Evolutionary conservation across 2,329 filamentous ascomycete species (phyloP).

Genomic region (Teratosphaeria gauchensis): DNA sequence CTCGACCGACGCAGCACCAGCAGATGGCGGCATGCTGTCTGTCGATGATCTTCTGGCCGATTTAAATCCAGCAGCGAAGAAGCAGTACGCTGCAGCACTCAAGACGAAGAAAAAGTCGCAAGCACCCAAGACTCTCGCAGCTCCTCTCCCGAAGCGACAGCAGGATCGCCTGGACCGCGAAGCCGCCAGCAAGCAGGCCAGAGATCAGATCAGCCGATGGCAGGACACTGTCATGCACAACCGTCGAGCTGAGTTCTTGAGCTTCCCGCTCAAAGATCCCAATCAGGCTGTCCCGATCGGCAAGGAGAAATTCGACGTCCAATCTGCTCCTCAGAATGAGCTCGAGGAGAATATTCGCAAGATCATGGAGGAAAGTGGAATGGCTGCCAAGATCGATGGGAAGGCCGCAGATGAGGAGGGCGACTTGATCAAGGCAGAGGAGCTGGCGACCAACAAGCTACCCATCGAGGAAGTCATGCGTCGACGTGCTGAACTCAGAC

Average conservation of each 20-base stretch:
- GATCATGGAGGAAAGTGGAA: slow-evolving; percentile 82
- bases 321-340: slow-evolving; percentile 61
- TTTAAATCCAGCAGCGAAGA: slow-evolving; percentile 58
- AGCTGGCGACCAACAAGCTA: slow-evolving; percentile 60
- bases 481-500: slow-evolving; percentile 63
- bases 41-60: slow-evolving; percentile 66
- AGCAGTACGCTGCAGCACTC: slow-evolving; percentile 48
- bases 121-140: slow-evolving; percentile 45
- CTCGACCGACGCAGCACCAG: slow-evolving; percentile 34
- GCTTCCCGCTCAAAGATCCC: slow-evolving; percentile 68
- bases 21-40: slow-evolving; percentile 47
- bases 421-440: slow-evolving; percentile 58
- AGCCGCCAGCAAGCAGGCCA: slow-evolving; percentile 81
- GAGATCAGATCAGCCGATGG: slow-evolving; percentile 84
- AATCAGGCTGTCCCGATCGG: slow-evolving; percentile 50
- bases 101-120: slow-evolving; percentile 39
- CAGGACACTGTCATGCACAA: slow-evolving; percentile 92
- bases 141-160: slow-evolving; percentile 74
- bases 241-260: slow-evolving; percentile 77
- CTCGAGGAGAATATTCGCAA: slow-evolving; percentile 77
- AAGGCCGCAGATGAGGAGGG: slow-evolving; percentile 45
- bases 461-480: slow-evolving; percentile 64
- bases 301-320: slow-evolving; percentile 50
- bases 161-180: slow-evolving; percentile 75
- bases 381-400: slow-evolving; percentile 47